Evolutionary conservation across 2,329 filamentous ascomycete genomes (phyloP).

Genomic region (Fusarium odoratissimum): DNA sequence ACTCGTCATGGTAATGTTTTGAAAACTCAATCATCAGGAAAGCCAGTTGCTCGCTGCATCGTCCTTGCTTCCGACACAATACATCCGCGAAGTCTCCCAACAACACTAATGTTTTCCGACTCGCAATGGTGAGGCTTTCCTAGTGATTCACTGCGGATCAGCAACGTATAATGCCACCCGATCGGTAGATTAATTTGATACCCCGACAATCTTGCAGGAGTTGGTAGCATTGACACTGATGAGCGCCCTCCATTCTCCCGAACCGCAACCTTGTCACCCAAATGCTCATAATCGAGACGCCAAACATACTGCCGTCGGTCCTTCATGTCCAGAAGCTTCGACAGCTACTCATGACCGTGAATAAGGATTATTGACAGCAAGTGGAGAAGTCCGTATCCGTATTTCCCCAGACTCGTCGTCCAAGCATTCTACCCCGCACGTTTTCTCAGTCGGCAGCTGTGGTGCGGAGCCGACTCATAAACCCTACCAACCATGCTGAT

Average conservation of each 20-base stretch:
- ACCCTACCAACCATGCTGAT: neutral
- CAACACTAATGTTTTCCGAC: neutral
- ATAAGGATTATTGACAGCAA: neutral
- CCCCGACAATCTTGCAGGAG: neutral
- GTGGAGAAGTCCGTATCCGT: neutral
- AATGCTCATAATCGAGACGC: accelerated
- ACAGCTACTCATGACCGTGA: accelerated
- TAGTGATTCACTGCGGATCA: neutral
- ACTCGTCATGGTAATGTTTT: accelerated
- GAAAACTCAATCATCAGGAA: accelerated
- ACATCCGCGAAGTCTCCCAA: neutral
- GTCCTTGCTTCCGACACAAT: neutral
- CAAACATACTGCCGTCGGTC: too few species aligned
- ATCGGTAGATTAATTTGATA: accelerated
- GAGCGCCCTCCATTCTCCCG: accelerated
- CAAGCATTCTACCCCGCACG: neutral
- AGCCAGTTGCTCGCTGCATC: accelerated
- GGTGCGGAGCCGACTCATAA: slow-evolving; percentile 1
- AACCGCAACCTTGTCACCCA: neutral
- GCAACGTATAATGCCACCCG: neutral
- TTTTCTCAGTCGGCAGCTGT: neutral
- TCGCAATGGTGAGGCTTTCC: accelerated
- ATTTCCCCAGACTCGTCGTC: neutral
- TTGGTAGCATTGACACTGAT: neutral
- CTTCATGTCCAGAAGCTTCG: neutral